These are phyloP conservation scores for Tephrocybe sp. DNA, from an alignment of 768 basidiomycete genomes.

Conservation along the genomic window DNA sequence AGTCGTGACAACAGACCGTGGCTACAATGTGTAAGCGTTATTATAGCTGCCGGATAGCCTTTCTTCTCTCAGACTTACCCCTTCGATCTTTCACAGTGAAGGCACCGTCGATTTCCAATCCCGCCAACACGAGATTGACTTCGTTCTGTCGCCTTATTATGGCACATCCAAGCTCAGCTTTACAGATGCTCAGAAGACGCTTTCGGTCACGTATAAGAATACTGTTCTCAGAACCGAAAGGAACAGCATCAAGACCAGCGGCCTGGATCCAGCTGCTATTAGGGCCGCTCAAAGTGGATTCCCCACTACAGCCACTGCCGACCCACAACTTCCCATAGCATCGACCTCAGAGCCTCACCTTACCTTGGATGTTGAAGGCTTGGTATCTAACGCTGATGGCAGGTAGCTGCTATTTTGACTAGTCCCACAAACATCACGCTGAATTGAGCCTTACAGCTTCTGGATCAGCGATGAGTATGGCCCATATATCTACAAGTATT, in stretches of 20 bases:
- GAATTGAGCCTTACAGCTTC: conserved; percentile 37
- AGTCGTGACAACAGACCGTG: conserved; percentile 55
- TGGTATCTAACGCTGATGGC: conserved; percentile 59
- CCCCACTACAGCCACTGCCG: conserved; percentile 29
- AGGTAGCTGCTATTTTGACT: conserved; percentile 35
- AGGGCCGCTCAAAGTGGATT: conserved; percentile 39
- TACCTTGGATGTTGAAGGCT: conserved; percentile 57
- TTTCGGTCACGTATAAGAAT: conserved; percentile 48
- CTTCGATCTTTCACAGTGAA: conserved; percentile 34
- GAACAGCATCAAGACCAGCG: conserved; percentile 46
- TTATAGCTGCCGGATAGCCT: neutral
- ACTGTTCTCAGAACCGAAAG: conserved; percentile 54
- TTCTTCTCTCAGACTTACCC: neutral
- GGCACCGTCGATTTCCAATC: conserved; percentile 60
- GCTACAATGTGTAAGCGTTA: conserved; percentile 51
- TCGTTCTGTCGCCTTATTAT: conserved; percentile 59
- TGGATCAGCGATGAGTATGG: conserved; percentile 75
- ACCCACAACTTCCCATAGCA: conserved; percentile 48
- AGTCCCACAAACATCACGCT: neutral
- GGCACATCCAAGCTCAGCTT: conserved; percentile 45
- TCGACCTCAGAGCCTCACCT: conserved; percentile 43
- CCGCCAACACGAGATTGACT: conserved; percentile 59
- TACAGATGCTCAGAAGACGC: conserved; percentile 47
- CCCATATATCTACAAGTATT: conserved; percentile 60
- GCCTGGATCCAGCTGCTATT: conserved; percentile 52